These are phyloP conservation scores for Colletotrichum simmondsii DNA, from an alignment of 2,329 filamentous ascomycete species.

Conservation along the genomic window DNA sequence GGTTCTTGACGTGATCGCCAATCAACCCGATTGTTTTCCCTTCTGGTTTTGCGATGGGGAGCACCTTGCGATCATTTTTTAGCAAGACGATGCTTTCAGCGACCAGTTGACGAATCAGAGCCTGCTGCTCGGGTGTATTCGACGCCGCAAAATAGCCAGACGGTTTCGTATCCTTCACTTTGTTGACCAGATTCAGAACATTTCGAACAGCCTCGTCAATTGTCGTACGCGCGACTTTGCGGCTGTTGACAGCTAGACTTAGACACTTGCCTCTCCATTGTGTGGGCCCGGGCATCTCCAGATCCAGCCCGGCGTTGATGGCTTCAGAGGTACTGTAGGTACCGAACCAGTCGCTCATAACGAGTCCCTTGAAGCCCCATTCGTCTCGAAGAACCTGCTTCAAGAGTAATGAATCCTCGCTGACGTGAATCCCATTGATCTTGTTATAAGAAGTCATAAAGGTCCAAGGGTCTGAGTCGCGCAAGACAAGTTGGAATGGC, in stretches of 20 bases:
- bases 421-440: constrained; percentile 66
- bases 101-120: constrained; percentile 72
- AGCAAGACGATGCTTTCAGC: constrained; percentile 79
- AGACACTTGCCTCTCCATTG: constrained; percentile 42
- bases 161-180: constrained; percentile 34
- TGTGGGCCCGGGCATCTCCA: constrained; percentile 70
- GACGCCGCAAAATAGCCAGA: constrained; percentile 60
- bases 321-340: constrained; percentile 65
- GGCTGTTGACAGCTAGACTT: constrained; percentile 21
- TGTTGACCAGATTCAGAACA: constrained; percentile 68
- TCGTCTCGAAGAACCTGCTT: constrained; percentile 63
- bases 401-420: constrained; percentile 62
- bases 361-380: constrained; percentile 66
- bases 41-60: constrained; percentile 69
- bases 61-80: constrained; percentile 73
- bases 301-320: constrained; percentile 62
- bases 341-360: constrained; percentile 70
- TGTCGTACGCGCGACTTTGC: constrained; percentile 19
- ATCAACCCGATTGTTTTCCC: constrained; percentile 53
- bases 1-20: constrained; percentile 39
- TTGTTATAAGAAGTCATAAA: constrained; percentile 72
- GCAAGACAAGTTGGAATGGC: constrained; percentile 67
- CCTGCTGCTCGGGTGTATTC: constrained; percentile 65
- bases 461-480: constrained; percentile 61
- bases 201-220: constrained; percentile 67